Conservation (phyloP, 2,329 filamentous ascomycete genomes). For the Metarhizium brunneum region DNA sequence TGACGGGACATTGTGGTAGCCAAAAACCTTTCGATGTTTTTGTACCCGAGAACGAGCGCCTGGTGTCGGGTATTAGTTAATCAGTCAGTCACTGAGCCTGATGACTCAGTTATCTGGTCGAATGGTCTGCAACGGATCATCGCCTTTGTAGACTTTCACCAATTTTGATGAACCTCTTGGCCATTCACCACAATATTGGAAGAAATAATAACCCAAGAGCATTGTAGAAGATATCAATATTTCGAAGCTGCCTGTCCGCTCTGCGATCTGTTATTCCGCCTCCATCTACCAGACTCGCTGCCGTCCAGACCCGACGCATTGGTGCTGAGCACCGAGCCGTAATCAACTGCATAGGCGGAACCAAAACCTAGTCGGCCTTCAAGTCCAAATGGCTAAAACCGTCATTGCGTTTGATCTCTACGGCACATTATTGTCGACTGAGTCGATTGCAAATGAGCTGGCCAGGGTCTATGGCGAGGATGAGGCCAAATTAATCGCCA, state of each 20-base stretch:
- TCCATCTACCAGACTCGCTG: no score
- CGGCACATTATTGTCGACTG: slow-evolving; percentile 64
- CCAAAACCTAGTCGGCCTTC: neutral
- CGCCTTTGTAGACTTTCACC: no score
- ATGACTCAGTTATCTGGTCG: no score
- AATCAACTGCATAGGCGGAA: neutral
- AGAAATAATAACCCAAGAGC: neutral
- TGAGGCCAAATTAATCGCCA: slow-evolving; percentile 45
- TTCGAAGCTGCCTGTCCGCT: neutral
- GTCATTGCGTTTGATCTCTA: slow-evolving; percentile 68
- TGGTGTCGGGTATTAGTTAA: no score
- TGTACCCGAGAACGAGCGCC: no score
- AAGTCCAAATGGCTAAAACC: slow-evolving; percentile 17
- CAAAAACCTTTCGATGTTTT: no score
- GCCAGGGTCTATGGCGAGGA: slow-evolving; percentile 47
- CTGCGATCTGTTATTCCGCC: no score
- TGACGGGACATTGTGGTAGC: no score
- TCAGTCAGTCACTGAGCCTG: no score
- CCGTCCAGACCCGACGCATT: neutral
- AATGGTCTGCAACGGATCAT: neutral
- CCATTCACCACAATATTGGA: neutral
- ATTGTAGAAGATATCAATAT: neutral
- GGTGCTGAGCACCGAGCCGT: neutral
- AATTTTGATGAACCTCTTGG: neutral
- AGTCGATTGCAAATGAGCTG: slow-evolving; percentile 54